A percentile compares a stretch with the other conserved stretches of the same genome.
Conservation (phyloP, 2,329 filamentous ascomycete genomes). For the Sphaerulina populicola region DNA sequence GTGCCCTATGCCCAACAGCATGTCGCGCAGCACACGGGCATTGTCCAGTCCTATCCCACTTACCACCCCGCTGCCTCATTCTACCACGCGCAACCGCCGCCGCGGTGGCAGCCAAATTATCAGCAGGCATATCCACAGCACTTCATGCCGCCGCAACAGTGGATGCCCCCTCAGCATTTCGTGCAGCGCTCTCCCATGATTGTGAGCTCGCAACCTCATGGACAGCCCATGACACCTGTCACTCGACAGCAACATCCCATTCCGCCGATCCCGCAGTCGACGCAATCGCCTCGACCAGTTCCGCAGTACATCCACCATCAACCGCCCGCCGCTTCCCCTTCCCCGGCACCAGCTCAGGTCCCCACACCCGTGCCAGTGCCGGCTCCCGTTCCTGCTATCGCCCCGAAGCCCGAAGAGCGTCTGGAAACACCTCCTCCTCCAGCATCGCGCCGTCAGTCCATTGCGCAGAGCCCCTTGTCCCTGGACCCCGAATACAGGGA, state of each 20-base stretch:
- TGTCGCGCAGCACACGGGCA: conserved; percentile 25
- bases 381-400: conserved; percentile 5
- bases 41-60: conserved; percentile 29
- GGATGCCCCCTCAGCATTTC: conserved; percentile 34
- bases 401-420: conserved; percentile 10
- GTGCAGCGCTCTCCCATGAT: conserved; percentile 38
- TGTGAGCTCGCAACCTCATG: conserved; percentile 40
- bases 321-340: conserved; percentile 10
- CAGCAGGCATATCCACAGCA: conserved; percentile 29
- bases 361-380: conserved; percentile 11
- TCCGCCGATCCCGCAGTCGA: conserved; percentile 28
- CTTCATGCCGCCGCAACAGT: conserved; percentile 33
- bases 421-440: conserved; percentile 17
- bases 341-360: conserved; percentile 11
- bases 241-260: conserved; percentile 35
- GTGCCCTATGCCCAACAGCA: conserved; percentile 29
- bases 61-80: conserved; percentile 26
- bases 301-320: conserved; percentile 20
- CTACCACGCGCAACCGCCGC: conserved; percentile 23
- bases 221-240: conserved; percentile 43
- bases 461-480: conserved; percentile 16
- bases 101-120: conserved; percentile 31
- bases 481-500: conserved; percentile 16
- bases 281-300: conserved; percentile 20
- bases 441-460: conserved; percentile 14